phyloP scores from a whole-genome alignment of 345 rosid genomes.

The Salix udensis region DNA sequence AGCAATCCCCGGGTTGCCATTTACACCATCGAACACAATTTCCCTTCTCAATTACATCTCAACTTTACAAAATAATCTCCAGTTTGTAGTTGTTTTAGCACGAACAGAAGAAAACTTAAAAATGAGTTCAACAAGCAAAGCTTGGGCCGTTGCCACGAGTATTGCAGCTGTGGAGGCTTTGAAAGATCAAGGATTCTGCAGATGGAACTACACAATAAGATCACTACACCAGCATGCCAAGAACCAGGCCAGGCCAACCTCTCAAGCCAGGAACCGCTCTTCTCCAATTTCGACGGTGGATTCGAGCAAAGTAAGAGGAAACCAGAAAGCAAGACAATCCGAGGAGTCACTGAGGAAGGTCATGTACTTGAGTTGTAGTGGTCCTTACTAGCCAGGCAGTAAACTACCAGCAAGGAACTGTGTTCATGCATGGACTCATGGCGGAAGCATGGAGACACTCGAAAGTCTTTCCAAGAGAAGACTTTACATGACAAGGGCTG shows the following conservation, averaged over 20 bases:
- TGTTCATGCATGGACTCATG: neutral
- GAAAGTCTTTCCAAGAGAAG: too few species aligned
- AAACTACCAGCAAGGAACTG: neutral
- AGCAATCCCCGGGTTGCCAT: neutral
- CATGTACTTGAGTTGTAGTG: constrained; percentile 26
- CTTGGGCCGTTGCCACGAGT: constrained; percentile 49
- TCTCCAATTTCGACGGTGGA: constrained; percentile 29
- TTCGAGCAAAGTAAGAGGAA: constrained; percentile 3
- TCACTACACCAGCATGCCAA: constrained; percentile 44
- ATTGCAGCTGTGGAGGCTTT: constrained; percentile 57
- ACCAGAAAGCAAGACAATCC: constrained; percentile 12
- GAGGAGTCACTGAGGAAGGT: constrained; percentile 27
- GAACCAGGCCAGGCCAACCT: constrained; percentile 17
- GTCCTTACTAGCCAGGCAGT: constrained; percentile 5
- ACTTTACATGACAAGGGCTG: too few species aligned
- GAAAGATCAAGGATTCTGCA: constrained; percentile 56
- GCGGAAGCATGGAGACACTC: too few species aligned
- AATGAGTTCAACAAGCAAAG: constrained; percentile 36
- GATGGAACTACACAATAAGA: constrained; percentile 49
- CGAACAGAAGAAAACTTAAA: too few species aligned
- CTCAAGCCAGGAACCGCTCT: constrained; percentile 15
- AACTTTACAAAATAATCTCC: too few species aligned
- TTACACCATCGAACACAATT: neutral
- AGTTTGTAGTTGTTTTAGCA: too few species aligned
- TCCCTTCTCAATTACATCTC: neutral